Evolutionary conservation across 768 basidiomycete species (phyloP).

Genomic region (Panellus pusillus): DNA sequence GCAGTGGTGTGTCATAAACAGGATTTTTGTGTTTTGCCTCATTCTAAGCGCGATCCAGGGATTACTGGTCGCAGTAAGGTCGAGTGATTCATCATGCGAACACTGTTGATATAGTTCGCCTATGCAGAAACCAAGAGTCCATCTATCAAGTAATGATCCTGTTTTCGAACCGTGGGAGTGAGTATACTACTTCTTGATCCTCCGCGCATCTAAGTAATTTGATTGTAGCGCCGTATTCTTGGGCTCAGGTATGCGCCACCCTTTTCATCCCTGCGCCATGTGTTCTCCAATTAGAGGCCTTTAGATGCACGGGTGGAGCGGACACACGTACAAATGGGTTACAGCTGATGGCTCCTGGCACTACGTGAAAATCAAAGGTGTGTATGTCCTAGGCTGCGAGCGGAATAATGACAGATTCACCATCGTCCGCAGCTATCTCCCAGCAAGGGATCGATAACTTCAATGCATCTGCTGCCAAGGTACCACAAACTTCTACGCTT

Average conservation of each 20-base stretch:
- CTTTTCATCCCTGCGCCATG: not conserved
- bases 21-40: not conserved
- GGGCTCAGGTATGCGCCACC: constrained; percentile 14
- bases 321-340: constrained; percentile 21
- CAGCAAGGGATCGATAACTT: constrained; percentile 16
- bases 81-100: not conserved
- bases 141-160: constrained; percentile 19
- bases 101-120: not conserved
- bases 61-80: constrained; percentile 22
- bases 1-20: constrained; percentile 8
- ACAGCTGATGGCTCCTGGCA: constrained; percentile 12
- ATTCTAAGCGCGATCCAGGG: not conserved
- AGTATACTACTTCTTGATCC: not conserved
- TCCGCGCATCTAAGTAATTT: no score
- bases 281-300: not conserved
- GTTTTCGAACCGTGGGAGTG: constrained; percentile 18
- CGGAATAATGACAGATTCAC: no score
- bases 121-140: constrained; percentile 18
- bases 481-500: not conserved
- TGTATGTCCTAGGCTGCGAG: no score
- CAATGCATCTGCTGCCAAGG: constrained; percentile 11
- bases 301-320: constrained; percentile 21
- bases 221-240: constrained; percentile 13
- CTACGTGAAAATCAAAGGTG: constrained; percentile 15
- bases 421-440: not conserved